These are phyloP conservation scores for Aspergillus sp. DNA, from an alignment of 2,329 filamentous ascomycete genomes.

Conservation along the genomic window DNA sequence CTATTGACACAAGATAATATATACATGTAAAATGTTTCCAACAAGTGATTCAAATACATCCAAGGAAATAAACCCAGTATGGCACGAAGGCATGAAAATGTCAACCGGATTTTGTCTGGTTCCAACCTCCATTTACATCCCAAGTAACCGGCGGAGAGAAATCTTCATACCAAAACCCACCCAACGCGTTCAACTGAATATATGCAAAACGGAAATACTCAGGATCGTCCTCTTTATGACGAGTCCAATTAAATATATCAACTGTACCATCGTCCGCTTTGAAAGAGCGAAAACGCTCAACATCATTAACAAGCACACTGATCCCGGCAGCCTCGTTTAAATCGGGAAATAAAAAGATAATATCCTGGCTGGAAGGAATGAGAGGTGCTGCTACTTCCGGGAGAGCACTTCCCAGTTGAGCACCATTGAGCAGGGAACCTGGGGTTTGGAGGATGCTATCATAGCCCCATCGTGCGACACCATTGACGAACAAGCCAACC, in stretches of 20 bases:
- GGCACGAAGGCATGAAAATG: background rate
- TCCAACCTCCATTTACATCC: conserved; percentile 22
- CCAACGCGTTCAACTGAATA: conserved; percentile 30
- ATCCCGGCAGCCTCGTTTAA: conserved; percentile 46
- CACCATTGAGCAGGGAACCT: conserved; percentile 40
- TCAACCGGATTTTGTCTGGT: conserved; percentile 1
- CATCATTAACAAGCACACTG: conserved; percentile 58
- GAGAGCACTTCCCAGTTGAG: conserved; percentile 26
- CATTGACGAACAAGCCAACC: conserved; percentile 59
- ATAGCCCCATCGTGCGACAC: conserved; percentile 61
- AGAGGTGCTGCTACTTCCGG: conserved; percentile 21
- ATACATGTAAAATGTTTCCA: background rate
- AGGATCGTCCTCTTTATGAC: conserved; percentile 19
- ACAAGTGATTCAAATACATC: background rate
- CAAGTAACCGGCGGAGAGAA: conserved; percentile 32
- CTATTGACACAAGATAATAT: background rate
- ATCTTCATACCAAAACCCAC: conserved; percentile 37
- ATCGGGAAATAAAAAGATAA: conserved; percentile 32
- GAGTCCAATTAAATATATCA: conserved; percentile 31
- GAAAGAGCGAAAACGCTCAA: conserved; percentile 53
- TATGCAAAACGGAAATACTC: conserved; percentile 43
- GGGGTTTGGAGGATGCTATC: conserved; percentile 56
- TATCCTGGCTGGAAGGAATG: conserved; percentile 18
- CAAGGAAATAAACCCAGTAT: background rate
- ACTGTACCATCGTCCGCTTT: conserved; percentile 32